Base-by-base conservation (phyloP, 176 grass and related monocot species). In the Ensete ventricosum region DNA sequence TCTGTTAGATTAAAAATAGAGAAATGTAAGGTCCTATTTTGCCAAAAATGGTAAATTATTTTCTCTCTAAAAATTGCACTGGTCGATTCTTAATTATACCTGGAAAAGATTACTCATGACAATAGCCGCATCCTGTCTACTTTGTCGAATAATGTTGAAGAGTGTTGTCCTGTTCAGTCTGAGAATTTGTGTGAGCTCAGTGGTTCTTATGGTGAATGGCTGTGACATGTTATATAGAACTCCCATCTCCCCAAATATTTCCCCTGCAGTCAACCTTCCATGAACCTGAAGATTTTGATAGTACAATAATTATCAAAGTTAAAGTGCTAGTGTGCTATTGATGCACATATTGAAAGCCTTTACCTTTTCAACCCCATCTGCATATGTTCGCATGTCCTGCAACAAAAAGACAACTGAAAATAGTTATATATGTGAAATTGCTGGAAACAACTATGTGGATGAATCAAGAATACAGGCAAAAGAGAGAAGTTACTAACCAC, bases 341-440 rank as follows among this genome's bases (percentile, higher is more conserved):
- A 54, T 55, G 25, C 14, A 25, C 14, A 25, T 68, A 8, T 29
- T 68, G 34, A 54, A 74, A 74, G 9, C 1, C 11, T 67, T 72
- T 67, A 89, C 90, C 84, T 84, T 79, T 57, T 89, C 79, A 53
- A 74, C 68, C 73, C 54, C 86, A 78, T 92, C 79, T 19, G 75
- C 53, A 69, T 78, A 84, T 64, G 59, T 64, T 49, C 79, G 50
- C 59, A 89, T 76, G 50, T 89, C 90, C 90, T 92, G 82, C 8
- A 9, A 78, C 50, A 49, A 81, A 64, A 21, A 11, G 20, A 17
- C 23, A 57, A n/a, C 9, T 34, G 26, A 62, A 78, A 51, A 21
- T 9, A 43, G 25, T 71, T 52, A 26, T 16, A 20, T 54, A 34
- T 81, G 16, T 1, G 53, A 2, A 20, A 58, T 20, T 34, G n/a